Conservation (phyloP, 2,329 filamentous ascomycete species). For the Stagonosporopsis vannaccii region DNA sequence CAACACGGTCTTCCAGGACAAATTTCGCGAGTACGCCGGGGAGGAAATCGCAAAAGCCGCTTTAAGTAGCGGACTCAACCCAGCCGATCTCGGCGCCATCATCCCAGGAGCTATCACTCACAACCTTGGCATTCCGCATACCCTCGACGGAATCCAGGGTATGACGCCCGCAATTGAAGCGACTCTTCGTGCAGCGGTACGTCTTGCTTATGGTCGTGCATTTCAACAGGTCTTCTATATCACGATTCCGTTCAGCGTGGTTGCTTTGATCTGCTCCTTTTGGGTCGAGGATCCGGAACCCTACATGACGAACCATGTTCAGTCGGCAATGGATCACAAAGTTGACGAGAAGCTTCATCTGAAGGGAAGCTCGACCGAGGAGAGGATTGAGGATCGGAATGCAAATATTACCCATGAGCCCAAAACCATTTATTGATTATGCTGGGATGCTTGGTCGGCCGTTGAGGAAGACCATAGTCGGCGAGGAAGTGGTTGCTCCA, state of each 20-base stretch:
- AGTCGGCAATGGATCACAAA: neutral
- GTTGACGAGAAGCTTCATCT: neutral
- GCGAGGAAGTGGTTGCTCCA: neutral
- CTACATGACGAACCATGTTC: neutral
- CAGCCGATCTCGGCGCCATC: constrained; percentile 2
- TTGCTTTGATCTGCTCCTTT: constrained; percentile 4
- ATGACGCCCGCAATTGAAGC: constrained; percentile 1
- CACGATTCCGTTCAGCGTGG: constrained; percentile 2
- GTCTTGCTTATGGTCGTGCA: constrained; percentile 5
- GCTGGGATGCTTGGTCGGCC: neutral
- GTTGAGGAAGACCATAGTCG: neutral
- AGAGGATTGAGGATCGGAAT: neutral
- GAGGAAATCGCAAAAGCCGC: constrained; percentile 3
- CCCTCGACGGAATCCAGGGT: constrained; percentile 1
- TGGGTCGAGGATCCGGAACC: constrained; percentile 4
- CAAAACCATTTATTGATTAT: neutral
- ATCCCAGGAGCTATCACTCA: constrained; percentile 3
- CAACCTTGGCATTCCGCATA: constrained; percentile 3
- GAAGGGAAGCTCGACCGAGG: neutral
- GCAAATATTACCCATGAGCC: neutral
- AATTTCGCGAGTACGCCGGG: constrained; percentile 1
- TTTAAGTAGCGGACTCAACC: constrained; percentile 1
- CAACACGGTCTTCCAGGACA: constrained; percentile 4
- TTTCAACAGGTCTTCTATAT: constrained; percentile 3
- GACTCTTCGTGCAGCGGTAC: neutral